Conservation (phyloP, 2,329 filamentous ascomycete genomes). For the Dothideomycetes sp. region DNA sequence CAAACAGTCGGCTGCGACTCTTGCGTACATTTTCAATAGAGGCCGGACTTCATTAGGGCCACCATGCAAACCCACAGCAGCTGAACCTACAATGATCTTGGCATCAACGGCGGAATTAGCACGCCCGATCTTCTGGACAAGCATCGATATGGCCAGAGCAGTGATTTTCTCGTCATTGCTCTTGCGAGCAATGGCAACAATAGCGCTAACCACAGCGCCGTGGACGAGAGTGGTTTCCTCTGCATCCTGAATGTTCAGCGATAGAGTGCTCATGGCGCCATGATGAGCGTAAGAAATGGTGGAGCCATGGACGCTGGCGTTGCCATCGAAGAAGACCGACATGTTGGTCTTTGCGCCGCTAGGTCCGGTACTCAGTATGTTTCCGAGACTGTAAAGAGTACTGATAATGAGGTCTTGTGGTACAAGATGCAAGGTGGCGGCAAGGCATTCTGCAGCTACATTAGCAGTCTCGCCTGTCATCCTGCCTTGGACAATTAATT, state of each 20-base stretch:
- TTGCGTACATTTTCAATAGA: conserved; percentile 72
- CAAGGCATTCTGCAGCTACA: conserved; percentile 74
- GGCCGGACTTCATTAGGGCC: conserved; percentile 75
- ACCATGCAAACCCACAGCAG: conserved; percentile 64
- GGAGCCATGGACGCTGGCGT: conserved; percentile 12
- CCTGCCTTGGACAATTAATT: conserved; percentile 77
- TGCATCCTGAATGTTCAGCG: conserved; percentile 61
- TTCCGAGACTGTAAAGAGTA: conserved; percentile 91
- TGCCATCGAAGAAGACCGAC: conserved; percentile 38
- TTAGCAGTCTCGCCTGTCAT: conserved; percentile 58
- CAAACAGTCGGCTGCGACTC: conserved; percentile 62
- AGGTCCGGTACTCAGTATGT: conserved; percentile 70
- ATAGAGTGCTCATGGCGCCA: conserved; percentile 59
- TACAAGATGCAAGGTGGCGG: conserved; percentile 66
- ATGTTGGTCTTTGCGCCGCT: conserved; percentile 38
- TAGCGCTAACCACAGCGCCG: conserved; percentile 84
- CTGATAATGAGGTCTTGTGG: conserved; percentile 92
- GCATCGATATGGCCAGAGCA: conserved; percentile 84
- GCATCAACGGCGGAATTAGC: conserved; percentile 71
- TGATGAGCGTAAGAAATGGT: conserved; percentile 18
- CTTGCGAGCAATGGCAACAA: conserved; percentile 75
- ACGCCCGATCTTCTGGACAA: conserved; percentile 89
- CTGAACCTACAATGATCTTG: conserved; percentile 74
- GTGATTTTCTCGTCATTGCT: conserved; percentile 86
- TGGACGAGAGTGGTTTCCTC: conserved; percentile 71